phyloP scores from a whole-genome alignment of 345 rosid species.

The Balakata baccata region DNA sequence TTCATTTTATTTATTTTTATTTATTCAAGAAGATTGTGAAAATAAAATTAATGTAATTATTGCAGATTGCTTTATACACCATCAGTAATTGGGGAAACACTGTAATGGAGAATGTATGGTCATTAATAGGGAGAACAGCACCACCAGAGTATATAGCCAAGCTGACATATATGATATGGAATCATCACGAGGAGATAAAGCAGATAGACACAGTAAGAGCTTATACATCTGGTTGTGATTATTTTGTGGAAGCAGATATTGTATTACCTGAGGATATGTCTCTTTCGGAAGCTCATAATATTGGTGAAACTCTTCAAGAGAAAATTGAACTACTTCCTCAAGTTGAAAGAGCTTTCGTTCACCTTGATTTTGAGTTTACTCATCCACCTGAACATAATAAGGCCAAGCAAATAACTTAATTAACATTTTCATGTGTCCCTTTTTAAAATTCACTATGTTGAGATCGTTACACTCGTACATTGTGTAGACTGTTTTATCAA shows the following conservation, averaged over 20 bases:
- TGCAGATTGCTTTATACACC: constrained; percentile 52
- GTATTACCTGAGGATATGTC: constrained; percentile 44
- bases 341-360: constrained; percentile 48
- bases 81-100: constrained; percentile 46
- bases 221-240: constrained; percentile 37
- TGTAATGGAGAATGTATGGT: constrained; percentile 52
- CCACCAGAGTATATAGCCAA: constrained; percentile 48
- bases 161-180: constrained; percentile 50
- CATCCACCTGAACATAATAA: constrained; percentile 43
- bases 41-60: not conserved
- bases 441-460: no score
- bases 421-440: no score
- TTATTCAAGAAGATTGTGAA: no score
- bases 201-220: constrained; percentile 50
- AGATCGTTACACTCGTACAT: no score
- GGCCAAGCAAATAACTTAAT: constrained; percentile 8
- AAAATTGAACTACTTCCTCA: constrained; percentile 46
- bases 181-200: constrained; percentile 42
- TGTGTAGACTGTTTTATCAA: no score
- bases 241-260: constrained; percentile 49
- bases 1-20: not conserved
- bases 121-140: constrained; percentile 45
- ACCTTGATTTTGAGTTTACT: constrained; percentile 37
- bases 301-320: constrained; percentile 48
- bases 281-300: constrained; percentile 36